Percentiles rank a stretch among this genome's conserved stretches.
These are phyloP conservation scores for Adansonia rubrostipa DNA, from an alignment of 441 rosid species.

Conservation along the genomic window DNA sequence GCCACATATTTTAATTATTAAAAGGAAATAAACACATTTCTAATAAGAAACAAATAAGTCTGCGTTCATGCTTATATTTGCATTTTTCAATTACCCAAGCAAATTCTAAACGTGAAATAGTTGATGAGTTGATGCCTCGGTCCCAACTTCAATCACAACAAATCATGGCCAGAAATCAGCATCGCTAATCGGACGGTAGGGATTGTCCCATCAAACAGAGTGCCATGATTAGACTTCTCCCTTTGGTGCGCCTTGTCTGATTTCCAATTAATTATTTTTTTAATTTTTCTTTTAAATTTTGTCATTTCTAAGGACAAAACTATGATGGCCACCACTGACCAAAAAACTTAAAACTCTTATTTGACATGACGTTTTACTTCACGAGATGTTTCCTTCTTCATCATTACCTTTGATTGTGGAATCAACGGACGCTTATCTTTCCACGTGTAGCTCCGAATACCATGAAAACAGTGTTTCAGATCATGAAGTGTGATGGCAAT, in stretches of 20 bases:
- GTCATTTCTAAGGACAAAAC: constrained; percentile 9
- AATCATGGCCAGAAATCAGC: constrained; percentile 7
- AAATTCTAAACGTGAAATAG: too few relatives aligned
- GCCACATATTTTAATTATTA: too few relatives aligned
- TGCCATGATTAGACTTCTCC: constrained; percentile 29
- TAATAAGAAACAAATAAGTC: too few relatives aligned
- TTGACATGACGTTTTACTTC: constrained; percentile 43
- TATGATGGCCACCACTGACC: constrained; percentile 27
- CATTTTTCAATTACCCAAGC: too few relatives aligned
- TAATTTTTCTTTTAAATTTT: not conserved
- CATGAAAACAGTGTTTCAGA: not conserved
- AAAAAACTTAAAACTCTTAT: not conserved
- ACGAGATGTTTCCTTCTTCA: constrained; percentile 39
- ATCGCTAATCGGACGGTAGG: constrained; percentile 25
- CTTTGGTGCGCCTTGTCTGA: constrained; percentile 37
- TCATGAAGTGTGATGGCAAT: too few relatives aligned
- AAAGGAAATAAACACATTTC: too few relatives aligned
- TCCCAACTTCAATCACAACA: not conserved
- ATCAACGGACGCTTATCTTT: not conserved
- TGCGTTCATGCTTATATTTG: too few relatives aligned
- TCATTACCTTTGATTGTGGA: not conserved
- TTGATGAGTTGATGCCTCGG: not conserved
- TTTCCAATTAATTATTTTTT: constrained; percentile 26
- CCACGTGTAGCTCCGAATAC: not conserved
- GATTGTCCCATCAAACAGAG: constrained; percentile 29